Evolutionary conservation across 495 filamentous ascomycete genomes (phyloP).

Genomic region (Penicillium angulare): DNA sequence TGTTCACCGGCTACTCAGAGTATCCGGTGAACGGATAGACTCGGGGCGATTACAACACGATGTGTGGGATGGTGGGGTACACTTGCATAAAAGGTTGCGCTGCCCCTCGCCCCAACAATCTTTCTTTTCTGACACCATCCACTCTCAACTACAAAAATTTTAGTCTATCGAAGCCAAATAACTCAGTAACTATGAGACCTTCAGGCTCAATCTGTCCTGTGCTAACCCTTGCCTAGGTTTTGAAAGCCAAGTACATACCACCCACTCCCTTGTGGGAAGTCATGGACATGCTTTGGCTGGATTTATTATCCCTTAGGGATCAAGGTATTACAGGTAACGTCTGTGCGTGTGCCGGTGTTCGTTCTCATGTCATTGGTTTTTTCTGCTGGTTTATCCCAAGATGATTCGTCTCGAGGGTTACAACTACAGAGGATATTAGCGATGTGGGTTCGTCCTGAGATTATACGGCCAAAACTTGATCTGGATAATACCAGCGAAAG

Average conservation of each 20-base stretch:
- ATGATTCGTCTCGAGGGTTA: neutral
- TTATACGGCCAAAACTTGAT: slow-evolving; percentile 97
- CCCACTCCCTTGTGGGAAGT: slow-evolving; percentile 32
- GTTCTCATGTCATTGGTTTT: slow-evolving; percentile 34
- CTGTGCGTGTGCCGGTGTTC: slow-evolving; percentile 69
- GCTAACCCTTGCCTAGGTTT: slow-evolving; percentile 19
- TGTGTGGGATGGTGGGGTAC: slow-evolving; percentile 17
- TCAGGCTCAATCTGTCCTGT: neutral
- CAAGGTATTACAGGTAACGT: slow-evolving; percentile 64
- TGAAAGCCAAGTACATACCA: slow-evolving; percentile 25
- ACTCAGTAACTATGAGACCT: slow-evolving; percentile 21
- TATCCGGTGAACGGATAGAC: slow-evolving; percentile 16
- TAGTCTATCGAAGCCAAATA: too few species aligned
- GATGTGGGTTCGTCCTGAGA: slow-evolving; percentile 72
- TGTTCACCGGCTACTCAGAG: slow-evolving; percentile 17
- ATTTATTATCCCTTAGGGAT: slow-evolving; percentile 41
- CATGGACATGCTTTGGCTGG: slow-evolving; percentile 42
- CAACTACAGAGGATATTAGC: slow-evolving; percentile 1
- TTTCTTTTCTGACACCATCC: neutral
- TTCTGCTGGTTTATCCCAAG: neutral
- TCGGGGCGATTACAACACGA: slow-evolving; percentile 15
- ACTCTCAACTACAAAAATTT: neutral
- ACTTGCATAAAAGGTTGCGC: slow-evolving; percentile 19
- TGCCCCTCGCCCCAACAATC: slow-evolving; percentile 10
- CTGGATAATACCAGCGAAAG: slow-evolving; percentile 99